Conservation (phyloP, 768 basidiomycete species). For the Clitopilus passeckerianus region DNA sequence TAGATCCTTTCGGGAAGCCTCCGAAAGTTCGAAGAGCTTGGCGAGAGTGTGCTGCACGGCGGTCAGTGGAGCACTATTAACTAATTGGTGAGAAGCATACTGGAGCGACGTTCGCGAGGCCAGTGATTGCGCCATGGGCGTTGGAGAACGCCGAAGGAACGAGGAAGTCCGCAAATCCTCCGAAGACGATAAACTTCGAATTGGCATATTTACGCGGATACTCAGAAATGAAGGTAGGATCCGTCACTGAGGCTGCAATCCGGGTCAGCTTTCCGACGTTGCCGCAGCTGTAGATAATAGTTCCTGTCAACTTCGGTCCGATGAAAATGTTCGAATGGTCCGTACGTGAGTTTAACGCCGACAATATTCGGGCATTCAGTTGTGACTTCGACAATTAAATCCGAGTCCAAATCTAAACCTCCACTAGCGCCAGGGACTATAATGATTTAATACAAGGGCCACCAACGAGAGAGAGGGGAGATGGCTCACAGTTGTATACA, state of each 20-base stretch:
- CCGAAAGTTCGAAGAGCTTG: conserved; percentile 59
- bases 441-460: not conserved
- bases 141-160: conserved; percentile 66
- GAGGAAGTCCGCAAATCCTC: conserved; percentile 83
- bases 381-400: conserved; percentile 79
- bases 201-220: conserved; percentile 66
- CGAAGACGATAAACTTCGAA: conserved; percentile 78
- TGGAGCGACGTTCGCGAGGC: conserved; percentile 80
- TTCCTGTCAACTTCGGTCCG: conserved; percentile 3
- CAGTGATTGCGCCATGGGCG: conserved; percentile 87
- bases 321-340: not conserved
- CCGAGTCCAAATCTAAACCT: conserved; percentile 89
- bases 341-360: conserved; percentile 88
- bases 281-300: conserved; percentile 55
- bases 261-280: conserved; percentile 90
- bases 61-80: not conserved
- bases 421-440: conserved; percentile 78
- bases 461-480: conserved; percentile 5
- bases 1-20: conserved; percentile 48
- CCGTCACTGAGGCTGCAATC: conserved; percentile 65
- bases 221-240: conserved; percentile 43
- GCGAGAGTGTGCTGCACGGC: conserved; percentile 46
- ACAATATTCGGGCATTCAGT: conserved; percentile 68
- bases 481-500: conserved; percentile 76
- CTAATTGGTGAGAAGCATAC: conserved; percentile 29